Conservation (phyloP, 2,329 filamentous ascomycete species). For the Endoconidiophora laricicola region DNA sequence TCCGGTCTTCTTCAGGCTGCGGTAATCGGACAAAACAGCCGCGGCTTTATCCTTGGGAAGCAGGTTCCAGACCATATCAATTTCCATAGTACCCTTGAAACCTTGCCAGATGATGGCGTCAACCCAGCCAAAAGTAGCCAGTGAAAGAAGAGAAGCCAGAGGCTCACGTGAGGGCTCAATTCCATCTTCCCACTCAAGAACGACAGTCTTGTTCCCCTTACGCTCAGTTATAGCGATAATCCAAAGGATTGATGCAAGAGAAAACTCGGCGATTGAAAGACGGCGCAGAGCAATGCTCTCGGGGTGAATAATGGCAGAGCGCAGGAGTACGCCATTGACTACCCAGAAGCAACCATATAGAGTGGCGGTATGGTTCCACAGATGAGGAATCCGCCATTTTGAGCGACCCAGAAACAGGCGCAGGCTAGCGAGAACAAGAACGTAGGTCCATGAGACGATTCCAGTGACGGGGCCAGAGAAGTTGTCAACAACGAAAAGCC, state of each 20-base stretch:
- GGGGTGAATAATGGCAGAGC: constrained; percentile 69
- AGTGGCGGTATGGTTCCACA: constrained; percentile 86
- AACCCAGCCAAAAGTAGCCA: constrained; percentile 80
- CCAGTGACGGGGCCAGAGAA: constrained; percentile 46
- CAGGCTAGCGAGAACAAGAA: constrained; percentile 53
- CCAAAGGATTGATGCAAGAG: constrained; percentile 56
- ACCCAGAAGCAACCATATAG: constrained; percentile 77
- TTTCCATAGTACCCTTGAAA: constrained; percentile 68
- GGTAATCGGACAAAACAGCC: constrained; percentile 62
- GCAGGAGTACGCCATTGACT: constrained; percentile 59
- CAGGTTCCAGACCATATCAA: constrained; percentile 84
- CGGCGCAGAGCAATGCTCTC: constrained; percentile 43
- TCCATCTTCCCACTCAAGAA: constrained; percentile 76
- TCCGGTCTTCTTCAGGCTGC: constrained; percentile 68
- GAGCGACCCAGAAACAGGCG: constrained; percentile 51
- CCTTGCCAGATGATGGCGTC: constrained; percentile 79
- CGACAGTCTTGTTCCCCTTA: constrained; percentile 79
- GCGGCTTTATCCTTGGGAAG: constrained; percentile 76
- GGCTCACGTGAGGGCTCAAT: constrained; percentile 79
- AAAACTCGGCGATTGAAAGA: constrained; percentile 58
- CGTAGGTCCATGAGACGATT: constrained; percentile 65
- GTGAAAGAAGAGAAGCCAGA: constrained; percentile 71
- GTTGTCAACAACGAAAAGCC: constrained; percentile 35
- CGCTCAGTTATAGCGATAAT: constrained; percentile 64
- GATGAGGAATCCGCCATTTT: constrained; percentile 48